These are phyloP conservation scores for Plasmodium blacklocki DNA, from an alignment of 169 alveolate species.

Conservation along the genomic window DNA sequence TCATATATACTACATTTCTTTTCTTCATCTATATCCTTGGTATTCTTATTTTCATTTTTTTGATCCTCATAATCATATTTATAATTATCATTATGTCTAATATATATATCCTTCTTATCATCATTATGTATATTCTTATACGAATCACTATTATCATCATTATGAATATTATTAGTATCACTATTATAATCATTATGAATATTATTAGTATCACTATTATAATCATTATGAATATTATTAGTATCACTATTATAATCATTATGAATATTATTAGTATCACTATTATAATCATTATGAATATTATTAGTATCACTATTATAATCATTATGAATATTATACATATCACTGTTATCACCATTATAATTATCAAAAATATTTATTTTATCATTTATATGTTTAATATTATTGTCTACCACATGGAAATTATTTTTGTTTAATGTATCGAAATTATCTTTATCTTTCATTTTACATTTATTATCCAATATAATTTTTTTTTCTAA, in stretches of 20 bases:
- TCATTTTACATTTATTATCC: no score
- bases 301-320: not conserved
- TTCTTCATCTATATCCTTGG: not conserved
- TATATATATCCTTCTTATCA: constrained; percentile 3
- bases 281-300: not conserved
- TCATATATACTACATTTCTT: constrained; percentile 20
- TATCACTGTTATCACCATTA: not conserved
- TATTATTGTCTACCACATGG: no score
- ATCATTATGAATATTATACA: not conserved
- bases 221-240: no score
- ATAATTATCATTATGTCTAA: not conserved
- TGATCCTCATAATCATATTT: not conserved
- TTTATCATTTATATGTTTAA: no score
- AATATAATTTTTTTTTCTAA: no score
- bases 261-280: not conserved
- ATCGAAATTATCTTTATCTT: no score
- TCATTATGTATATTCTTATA: not conserved
- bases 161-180: not conserved
- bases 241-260: not conserved
- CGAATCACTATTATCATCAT: not conserved
- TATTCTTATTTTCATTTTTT: not conserved
- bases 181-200: not conserved
- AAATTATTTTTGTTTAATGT: no score
- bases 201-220: not conserved
- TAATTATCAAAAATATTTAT: no score